Evolutionary conservation across 2,329 filamentous ascomycete species (phyloP), one percentile per base, ranked within the genome.

Genomic region (Elsinoe arachidis): DNA sequence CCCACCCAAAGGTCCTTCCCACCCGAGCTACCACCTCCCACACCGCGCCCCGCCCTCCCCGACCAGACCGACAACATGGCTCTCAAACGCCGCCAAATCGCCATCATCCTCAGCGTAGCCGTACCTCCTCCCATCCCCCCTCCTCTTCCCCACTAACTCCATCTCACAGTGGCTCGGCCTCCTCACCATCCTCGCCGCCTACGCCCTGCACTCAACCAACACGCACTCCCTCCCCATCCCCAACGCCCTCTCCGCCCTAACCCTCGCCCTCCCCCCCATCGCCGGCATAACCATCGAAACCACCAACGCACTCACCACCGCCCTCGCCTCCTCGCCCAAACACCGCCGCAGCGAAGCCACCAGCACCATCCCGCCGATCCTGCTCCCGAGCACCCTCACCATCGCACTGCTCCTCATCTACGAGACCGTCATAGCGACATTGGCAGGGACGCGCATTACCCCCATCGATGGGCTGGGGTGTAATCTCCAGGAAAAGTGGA

Each of bases 401-500:
- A 60, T 76, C 53, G 70, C 72, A 60, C 66, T 71, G 55, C 74
- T 76, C 58, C 68, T 71, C 54, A 63, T 70, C 52, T 69, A 67
- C 58, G 66, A 69, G 53, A 67, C 68, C n/a, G 73, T 73, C 30
- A 65, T 78, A 21, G 72, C 75, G 5, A 77, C 75, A 0, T 68
- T 78, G 0, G 70, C 73, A 0, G 75, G 74, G 6, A 75, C 72
- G 9, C 70, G 76, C 60, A 67, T 71, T 12, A 66, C 68, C 6
- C 73, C 75, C 1, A 49, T 69, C 0, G 68, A 69, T 2, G 68
- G 65, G 0, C 63, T 76, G 2, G 63, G 73, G n/a, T 88, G 85
- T 66, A 70, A 73, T 1, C 69, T 88, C n/a, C 72, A 80, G 7
- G 71, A 72, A 2, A 68, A 67, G 38, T 89, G 86, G 86, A 71